Percentiles rank a stretch among this genome's conserved stretches.
phyloP scores from a whole-genome alignment of 257 asterid species.

The Anisodus acutangulus region DNA sequence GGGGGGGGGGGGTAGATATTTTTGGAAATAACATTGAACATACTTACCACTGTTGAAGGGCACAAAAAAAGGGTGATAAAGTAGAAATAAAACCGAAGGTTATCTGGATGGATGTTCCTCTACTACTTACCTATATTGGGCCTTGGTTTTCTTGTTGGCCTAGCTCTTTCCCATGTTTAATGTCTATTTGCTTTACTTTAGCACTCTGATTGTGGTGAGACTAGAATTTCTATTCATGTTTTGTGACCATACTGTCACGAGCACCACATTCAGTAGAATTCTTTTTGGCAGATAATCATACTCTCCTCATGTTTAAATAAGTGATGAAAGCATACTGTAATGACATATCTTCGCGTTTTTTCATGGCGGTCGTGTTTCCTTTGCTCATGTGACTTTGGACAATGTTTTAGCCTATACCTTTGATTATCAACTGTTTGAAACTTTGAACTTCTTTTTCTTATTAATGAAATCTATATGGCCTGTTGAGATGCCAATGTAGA shows the following conservation, averaged over 20 bases:
- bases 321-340: not conserved
- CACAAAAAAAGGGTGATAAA: not conserved
- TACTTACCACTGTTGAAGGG: constrained; percentile 7
- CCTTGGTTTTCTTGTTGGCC: constrained; percentile 14
- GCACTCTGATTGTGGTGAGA: constrained; percentile 6
- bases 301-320: not conserved
- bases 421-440: not conserved
- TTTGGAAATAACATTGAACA: constrained; percentile 22
- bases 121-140: not conserved
- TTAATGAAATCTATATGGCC: not conserved
- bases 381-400: not conserved
- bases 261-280: constrained; percentile 5
- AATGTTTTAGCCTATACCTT: constrained; percentile 12
- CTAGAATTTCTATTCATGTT: constrained; percentile 16
- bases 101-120: constrained; percentile 19
- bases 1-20: not conserved
- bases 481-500: not conserved
- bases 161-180: not conserved
- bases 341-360: not conserved
- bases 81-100: not conserved
- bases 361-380: not conserved
- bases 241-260: not conserved
- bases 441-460: constrained; percentile 16
- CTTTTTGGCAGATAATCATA: not conserved
- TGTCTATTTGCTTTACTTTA: not conserved